A percentile compares a stretch with the other conserved stretches of the same genome.
Conservation (phyloP, 2,329 filamentous ascomycete genomes). For the Aspergillus sp. region DNA sequence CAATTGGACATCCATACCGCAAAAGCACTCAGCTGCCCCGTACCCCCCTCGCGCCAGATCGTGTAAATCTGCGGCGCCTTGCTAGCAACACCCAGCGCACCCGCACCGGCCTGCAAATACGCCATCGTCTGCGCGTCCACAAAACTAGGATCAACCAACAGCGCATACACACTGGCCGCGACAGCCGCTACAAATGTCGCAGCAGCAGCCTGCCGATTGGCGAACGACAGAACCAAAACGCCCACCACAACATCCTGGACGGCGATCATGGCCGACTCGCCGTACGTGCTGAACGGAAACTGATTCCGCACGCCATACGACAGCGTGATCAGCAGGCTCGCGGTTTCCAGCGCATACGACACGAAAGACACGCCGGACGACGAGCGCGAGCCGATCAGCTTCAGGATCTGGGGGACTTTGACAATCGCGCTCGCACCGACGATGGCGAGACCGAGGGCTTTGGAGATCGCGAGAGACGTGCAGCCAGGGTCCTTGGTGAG, state of each 20-base stretch:
- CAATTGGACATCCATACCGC: constrained; percentile 53
- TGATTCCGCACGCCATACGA: constrained; percentile 85
- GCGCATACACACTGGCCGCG: constrained; percentile 56
- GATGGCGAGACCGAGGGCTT: constrained; percentile 87
- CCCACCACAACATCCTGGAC: constrained; percentile 87
- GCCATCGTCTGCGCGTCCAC: constrained; percentile 58
- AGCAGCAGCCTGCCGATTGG: constrained; percentile 57
- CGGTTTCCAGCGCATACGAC: constrained; percentile 85
- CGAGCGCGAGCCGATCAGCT: constrained; percentile 72
- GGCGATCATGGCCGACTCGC: constrained; percentile 86
- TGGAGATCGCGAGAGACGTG: constrained; percentile 82
- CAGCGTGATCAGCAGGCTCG: constrained; percentile 76
- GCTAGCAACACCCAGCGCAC: constrained; percentile 71
- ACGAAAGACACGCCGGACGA: constrained; percentile 79
- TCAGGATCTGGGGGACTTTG: constrained; percentile 94
- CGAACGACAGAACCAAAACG: constrained; percentile 76
- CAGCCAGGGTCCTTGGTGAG: constrained; percentile 62
- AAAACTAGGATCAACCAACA: constrained; percentile 56
- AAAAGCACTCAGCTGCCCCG: constrained; percentile 92
- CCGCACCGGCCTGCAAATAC: constrained; percentile 75
- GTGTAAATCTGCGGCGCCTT: constrained; percentile 90
- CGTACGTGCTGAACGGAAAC: constrained; percentile 94
- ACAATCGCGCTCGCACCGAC: constrained; percentile 82
- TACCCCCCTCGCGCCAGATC: constrained; percentile 75
- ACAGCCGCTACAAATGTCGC: constrained; percentile 71